Conservation (phyloP, 306 rosid species). For the Erythrophleum fordii region DNA sequence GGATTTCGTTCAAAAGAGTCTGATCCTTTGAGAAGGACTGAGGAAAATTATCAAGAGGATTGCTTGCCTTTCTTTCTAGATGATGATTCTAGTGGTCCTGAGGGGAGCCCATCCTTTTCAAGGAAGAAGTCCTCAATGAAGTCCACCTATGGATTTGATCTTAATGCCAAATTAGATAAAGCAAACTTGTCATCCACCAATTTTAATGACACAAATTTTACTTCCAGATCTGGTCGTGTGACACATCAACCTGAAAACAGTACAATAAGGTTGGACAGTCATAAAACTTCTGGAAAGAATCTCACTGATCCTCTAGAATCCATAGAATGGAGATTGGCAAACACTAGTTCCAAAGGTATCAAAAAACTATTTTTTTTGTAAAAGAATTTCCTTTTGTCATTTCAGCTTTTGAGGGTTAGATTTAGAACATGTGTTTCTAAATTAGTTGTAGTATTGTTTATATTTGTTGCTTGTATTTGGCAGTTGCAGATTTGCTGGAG, state of each 20-base stretch:
- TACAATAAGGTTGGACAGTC: conserved; percentile 51
- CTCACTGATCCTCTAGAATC: conserved; percentile 47
- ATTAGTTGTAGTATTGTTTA: too few species aligned
- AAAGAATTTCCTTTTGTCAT: conserved; percentile 25
- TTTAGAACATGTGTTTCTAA: conserved; percentile 25
- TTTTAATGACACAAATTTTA: conserved; percentile 43
- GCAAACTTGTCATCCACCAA: conserved; percentile 47
- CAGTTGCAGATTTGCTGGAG: conserved; percentile 73
- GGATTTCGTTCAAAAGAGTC: conserved; percentile 54
- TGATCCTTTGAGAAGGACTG: conserved; percentile 55
- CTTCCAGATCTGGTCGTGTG: too few species aligned
- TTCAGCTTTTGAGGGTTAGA: conserved; percentile 29
- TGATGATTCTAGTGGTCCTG: conserved; percentile 79
- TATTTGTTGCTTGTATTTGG: too few species aligned
- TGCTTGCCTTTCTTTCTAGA: too few species aligned
- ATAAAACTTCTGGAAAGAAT: conserved; percentile 51
- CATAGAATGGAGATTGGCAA: conserved; percentile 46
- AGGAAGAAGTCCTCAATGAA: conserved; percentile 64
- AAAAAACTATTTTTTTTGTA: conserved; percentile 17
- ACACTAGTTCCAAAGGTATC: conserved; percentile 63
- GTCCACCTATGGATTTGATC: conserved; percentile 82
- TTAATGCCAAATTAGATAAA: conserved; percentile 59
- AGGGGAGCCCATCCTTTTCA: conserved; percentile 73
- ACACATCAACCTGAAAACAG: conserved; percentile 52
- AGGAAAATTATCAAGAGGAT: conserved; percentile 78